A percentile compares a stretch with the other conserved stretches of the same genome.
Evolutionary conservation across 768 basidiomycete species (phyloP).

Genomic region (Fibroporia radiculosa): DNA sequence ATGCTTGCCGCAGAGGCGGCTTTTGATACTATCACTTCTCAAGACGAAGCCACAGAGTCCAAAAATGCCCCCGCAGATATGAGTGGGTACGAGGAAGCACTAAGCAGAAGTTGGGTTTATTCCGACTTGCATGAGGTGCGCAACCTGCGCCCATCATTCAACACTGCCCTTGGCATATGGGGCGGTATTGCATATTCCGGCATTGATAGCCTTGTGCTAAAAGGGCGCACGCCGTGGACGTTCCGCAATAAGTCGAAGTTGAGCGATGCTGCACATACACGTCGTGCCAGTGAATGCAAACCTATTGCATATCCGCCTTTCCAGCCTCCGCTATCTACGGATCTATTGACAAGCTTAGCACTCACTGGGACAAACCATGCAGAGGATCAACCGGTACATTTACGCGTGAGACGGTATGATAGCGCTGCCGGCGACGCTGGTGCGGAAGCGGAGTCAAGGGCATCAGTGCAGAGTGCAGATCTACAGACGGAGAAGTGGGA

Average conservation of each 20-base stretch:
- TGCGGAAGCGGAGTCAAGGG: constrained; percentile 19
- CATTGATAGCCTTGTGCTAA: constrained; percentile 76
- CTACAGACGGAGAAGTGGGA: constrained; percentile 19
- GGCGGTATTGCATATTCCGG: constrained; percentile 90
- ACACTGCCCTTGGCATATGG: constrained; percentile 67
- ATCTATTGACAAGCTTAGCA: constrained; percentile 83
- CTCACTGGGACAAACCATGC: constrained; percentile 93
- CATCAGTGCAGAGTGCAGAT: constrained; percentile 15
- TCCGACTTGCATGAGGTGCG: constrained; percentile 83
- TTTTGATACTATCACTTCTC: constrained; percentile 46
- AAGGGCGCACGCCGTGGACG: constrained; percentile 88
- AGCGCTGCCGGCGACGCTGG: constrained; percentile 21
- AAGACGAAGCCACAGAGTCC: constrained; percentile 13
- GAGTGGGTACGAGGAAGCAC: constrained; percentile 59
- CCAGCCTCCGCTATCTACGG: constrained; percentile 86
- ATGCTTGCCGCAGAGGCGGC: constrained; percentile 94
- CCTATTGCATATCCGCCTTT: constrained; percentile 84
- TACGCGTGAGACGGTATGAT: constrained; percentile 49
- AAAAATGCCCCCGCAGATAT: constrained; percentile 42
- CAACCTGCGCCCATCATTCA: constrained; percentile 88
- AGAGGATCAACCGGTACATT: constrained; percentile 92
- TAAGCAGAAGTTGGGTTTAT: constrained; percentile 79
- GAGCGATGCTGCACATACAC: constrained; percentile 67
- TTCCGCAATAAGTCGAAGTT: constrained; percentile 53
- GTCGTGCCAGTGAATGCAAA: constrained; percentile 51